Base-by-base conservation (phyloP, 768 basidiomycete species). In the Boletus reticulatus region DNA sequence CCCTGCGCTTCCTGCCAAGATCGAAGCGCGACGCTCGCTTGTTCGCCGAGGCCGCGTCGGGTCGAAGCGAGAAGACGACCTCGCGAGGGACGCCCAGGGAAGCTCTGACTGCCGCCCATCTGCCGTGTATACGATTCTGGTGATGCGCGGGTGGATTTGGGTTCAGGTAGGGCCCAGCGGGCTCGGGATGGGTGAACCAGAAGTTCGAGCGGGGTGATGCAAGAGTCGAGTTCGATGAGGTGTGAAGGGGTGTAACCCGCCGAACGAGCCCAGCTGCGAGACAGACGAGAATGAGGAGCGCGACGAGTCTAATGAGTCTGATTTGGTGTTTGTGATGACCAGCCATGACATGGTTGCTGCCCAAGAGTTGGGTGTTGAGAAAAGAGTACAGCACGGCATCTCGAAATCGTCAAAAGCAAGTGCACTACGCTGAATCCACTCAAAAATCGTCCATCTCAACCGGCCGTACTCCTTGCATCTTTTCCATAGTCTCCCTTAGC, bases 401-500 rank as follows among this genome's bases (percentile, higher is more conserved):
- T n/a, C n/a, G n/a, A n/a, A n/a, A 36, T 34, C 34, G 4, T 14
- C 34, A 34, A 51, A 27, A 19, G 29, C 38, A 31, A 12, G 16
- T 20, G 29, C 43, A 44, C 54, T 16, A 36, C 27, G 19, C 11
- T 22, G 5, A 41, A 24, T 19, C 29, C 27, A 11, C 24, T 72
- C 65, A 67, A 53, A 68, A 57, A 58, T 72, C 72, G 22, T 75
- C 72, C 36, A 73, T 63, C 41, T 72, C 78, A 12, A 74, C 67
- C n/a, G 84, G 84, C 59, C 78, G 78, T 46, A 81, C 73, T 20
- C 69, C 72, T 55, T 85, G 82, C 71, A 87, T 78, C 62, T 75
- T 84, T 64, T 83, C 82, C 89, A 93, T 89, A 11, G 81, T 75
- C 72, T 90, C 88, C 62, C 80, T 79, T 44, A 93, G 75, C 71